Evolutionary conservation across 169 alveolate species (phyloP), one percentile per base, ranked within the genome.

Genomic region (Plasmodium berghei): DNA sequence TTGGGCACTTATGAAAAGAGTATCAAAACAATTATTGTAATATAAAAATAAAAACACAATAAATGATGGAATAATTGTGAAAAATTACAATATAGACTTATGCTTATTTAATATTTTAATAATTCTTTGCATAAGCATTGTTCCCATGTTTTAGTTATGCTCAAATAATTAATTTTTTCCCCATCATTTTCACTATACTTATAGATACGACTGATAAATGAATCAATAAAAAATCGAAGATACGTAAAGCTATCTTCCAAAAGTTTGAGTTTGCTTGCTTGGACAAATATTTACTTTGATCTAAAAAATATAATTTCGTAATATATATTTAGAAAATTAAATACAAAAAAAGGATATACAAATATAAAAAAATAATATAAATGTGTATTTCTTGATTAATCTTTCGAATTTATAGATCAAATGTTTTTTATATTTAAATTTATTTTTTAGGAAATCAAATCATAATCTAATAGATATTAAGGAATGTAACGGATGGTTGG

Each of bases 181-280:
- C 42, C 8, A 34, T 61, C 64, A 18, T 52, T 52, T 52, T 3
- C 20, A 16, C 59, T 14, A 14, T 12, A 12, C 59, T 16, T 24
- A 64, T 48, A 71, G 86, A 59, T 70, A 69, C 86, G 91, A 71
- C 74, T 86, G 52, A 86, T 71, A 86, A 86, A 86, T 64, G 91
- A 86, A 54, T 70, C 72, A 71, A 86, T 86, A 16, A 86, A 86
- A 86, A 86, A 86, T 70, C 45, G 91, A 28, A 70, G 71, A 2
- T 86, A 64, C 26, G 66, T 71, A 18, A 70, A 72, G 40, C 20
- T 86, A 45, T 86, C 91, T 9, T 86, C 91, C 16, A 86, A 86
- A 66, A 86, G 77, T 59, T 69, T 86, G 61, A 86, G 77, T 71
- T 66, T 86, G 16, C 49, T 86, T 71, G 91, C 91, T 18, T 86